Evolutionary conservation across 1,284 basidiomycete genomes (phyloP).

Genomic region (Filobasidium uniguttulatum): DNA sequence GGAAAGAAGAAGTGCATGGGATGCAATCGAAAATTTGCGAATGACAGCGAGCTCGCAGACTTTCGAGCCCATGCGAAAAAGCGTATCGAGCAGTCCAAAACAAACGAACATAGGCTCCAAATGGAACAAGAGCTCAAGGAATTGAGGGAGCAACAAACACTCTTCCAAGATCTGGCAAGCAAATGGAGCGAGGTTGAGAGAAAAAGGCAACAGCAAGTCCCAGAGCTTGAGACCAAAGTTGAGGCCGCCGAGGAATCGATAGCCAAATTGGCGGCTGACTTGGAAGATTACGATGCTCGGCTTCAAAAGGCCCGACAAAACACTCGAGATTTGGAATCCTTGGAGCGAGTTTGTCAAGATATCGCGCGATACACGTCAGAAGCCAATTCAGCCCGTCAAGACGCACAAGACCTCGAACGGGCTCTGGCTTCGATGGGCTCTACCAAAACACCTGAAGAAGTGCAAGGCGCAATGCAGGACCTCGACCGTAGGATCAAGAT

Average conservation of each 20-base stretch:
- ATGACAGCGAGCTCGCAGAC: conserved; percentile 46
- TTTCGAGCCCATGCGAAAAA: conserved; percentile 63
- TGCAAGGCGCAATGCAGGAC: conserved; percentile 58
- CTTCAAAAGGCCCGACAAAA: too few relatives aligned
- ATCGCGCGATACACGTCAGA: conserved; percentile 10
- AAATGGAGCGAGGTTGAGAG: conserved; percentile 48
- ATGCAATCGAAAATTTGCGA: conserved; percentile 57
- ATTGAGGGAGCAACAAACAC: conserved; percentile 51
- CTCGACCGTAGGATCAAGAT: conserved; percentile 55
- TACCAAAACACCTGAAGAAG: conserved; percentile 66
- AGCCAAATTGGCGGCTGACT: too few relatives aligned
- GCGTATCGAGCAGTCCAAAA: too few relatives aligned
- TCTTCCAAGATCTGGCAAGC: conserved; percentile 49
- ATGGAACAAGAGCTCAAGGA: conserved; percentile 43
- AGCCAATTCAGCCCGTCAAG: conserved; percentile 17
- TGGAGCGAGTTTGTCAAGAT: neutral
- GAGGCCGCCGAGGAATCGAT: conserved; percentile 32
- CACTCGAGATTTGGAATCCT: neutral
- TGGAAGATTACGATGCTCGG: too few relatives aligned
- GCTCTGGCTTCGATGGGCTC: conserved; percentile 59
- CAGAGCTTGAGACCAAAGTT: conserved; percentile 45
- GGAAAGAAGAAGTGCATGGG: conserved; percentile 58
- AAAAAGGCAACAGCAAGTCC: conserved; percentile 53
- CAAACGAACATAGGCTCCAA: conserved; percentile 29
- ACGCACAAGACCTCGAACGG: conserved; percentile 55